These are phyloP conservation scores for Yarrowia sp. DNA, from an alignment of 805 yeast genomes.

Conservation along the genomic window DNA sequence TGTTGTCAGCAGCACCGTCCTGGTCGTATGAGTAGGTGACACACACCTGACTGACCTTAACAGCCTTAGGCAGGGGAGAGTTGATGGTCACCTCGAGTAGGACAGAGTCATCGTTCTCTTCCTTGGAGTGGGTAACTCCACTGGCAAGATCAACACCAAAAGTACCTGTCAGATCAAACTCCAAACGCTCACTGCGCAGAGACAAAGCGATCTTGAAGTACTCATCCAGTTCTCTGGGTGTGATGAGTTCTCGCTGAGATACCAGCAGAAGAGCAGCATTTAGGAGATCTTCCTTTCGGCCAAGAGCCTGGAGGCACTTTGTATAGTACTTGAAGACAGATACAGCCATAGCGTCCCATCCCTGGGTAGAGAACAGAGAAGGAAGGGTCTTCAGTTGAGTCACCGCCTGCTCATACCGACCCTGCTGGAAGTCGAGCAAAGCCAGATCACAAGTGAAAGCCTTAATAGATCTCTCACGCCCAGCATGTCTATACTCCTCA, in stretches of 20 bases:
- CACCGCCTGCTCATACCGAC: constrained; percentile 66
- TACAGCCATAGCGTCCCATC: constrained; percentile 78
- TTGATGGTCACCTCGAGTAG: constrained; percentile 51
- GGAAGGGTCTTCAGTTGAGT: constrained; percentile 72
- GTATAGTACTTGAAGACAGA: constrained; percentile 70
- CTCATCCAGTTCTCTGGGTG: constrained; percentile 42
- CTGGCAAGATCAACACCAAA: constrained; percentile 21
- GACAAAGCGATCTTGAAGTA: constrained; percentile 35
- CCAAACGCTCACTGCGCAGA: constrained; percentile 43
- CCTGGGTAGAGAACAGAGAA: constrained; percentile 66
- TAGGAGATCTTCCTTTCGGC: constrained; percentile 45
- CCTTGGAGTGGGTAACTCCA: constrained; percentile 45
- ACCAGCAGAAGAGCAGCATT: constrained; percentile 47
- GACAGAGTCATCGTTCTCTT: constrained; percentile 52
- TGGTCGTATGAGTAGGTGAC: constrained; percentile 40
- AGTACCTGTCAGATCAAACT: constrained; percentile 42
- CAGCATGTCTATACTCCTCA: constrained; percentile 58
- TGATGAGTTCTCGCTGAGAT: constrained; percentile 42
- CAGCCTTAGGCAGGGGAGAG: constrained; percentile 45
- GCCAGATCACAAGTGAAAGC: constrained; percentile 82
- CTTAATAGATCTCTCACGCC: constrained; percentile 70
- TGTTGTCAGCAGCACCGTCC: constrained; percentile 35
- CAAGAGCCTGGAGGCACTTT: constrained; percentile 59
- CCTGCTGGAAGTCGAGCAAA: constrained; percentile 63
- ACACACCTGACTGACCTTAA: constrained; percentile 42